Conservation (phyloP, 371 early-diverging fungal genomes). For the Smittium mucronatum region DNA sequence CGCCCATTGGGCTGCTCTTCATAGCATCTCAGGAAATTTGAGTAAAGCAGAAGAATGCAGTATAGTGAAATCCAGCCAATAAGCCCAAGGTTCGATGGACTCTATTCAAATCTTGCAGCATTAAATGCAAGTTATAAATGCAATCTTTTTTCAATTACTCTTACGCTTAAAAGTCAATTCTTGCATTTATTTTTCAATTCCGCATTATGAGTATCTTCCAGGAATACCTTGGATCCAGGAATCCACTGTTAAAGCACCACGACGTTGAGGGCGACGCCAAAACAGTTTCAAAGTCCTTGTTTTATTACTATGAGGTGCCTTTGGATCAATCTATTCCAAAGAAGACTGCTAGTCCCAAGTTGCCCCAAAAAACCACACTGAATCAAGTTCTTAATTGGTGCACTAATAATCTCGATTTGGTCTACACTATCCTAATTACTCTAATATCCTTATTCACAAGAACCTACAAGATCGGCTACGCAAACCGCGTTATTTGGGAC, state of each 20-base stretch:
- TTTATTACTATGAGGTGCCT: conserved; percentile 1
- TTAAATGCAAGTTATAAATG: too few species aligned
- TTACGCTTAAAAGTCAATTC: too few species aligned
- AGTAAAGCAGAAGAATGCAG: too few species aligned
- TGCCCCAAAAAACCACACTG: background rate
- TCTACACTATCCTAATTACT: conserved; percentile 44
- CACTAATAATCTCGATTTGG: conserved; percentile 29
- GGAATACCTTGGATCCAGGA: background rate
- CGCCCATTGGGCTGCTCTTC: too few species aligned
- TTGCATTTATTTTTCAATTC: too few species aligned
- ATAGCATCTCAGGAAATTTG: too few species aligned
- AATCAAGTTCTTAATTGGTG: background rate
- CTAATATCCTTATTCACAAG: conserved; percentile 61
- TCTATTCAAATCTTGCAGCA: too few species aligned
- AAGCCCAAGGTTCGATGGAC: too few species aligned
- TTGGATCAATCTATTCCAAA: background rate
- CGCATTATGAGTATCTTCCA: conserved; percentile 4
- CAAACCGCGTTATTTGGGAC: conserved; percentile 62
- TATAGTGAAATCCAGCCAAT: too few species aligned
- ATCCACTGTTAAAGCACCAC: background rate
- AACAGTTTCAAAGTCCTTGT: background rate
- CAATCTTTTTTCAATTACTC: too few species aligned
- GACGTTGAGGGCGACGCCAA: background rate
- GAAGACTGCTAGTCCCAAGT: background rate
- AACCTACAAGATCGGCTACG: conserved; percentile 59